These are phyloP conservation scores for Symbiodinium pilosum DNA, from an alignment of 73 alveolate genomes.

Conservation along the genomic window DNA sequence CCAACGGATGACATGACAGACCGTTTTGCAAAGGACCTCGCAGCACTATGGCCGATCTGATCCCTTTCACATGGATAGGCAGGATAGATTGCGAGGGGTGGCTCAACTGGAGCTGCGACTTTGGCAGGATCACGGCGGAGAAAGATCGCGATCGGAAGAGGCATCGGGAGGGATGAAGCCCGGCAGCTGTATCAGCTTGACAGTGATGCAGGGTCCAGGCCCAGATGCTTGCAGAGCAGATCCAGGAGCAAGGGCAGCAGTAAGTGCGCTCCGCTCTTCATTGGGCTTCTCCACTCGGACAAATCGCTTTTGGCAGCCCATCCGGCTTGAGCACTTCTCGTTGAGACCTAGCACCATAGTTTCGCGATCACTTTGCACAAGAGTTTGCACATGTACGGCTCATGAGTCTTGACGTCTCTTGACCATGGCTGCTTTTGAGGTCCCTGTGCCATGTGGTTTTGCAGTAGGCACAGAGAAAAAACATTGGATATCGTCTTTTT, in stretches of 20 bases:
- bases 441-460: neutral
- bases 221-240: conserved; percentile 91
- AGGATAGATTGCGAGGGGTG: neutral
- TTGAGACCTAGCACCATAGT: too few species aligned
- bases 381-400: too few species aligned
- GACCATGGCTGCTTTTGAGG: too few species aligned
- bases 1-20: too few species aligned
- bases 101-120: neutral
- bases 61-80: conserved; percentile 71
- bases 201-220: conserved; percentile 49
- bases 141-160: conserved; percentile 76
- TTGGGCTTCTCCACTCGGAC: too few species aligned
- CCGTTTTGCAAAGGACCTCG: conserved; percentile 13
- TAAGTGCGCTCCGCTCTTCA: too few species aligned
- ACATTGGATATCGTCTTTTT: too few species aligned
- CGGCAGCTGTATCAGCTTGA: neutral
- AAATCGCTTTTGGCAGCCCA: too few species aligned
- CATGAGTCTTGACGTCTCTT: too few species aligned
- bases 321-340: too few species aligned
- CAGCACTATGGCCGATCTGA: conserved; percentile 56
- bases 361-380: too few species aligned
- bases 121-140: conserved; percentile 69
- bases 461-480: too few species aligned
- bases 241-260: conserved; percentile 45
- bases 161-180: neutral